Evolutionary conservation across 2,329 filamentous ascomycete species (phyloP).

Genomic region (Aspergillus sp.): DNA sequence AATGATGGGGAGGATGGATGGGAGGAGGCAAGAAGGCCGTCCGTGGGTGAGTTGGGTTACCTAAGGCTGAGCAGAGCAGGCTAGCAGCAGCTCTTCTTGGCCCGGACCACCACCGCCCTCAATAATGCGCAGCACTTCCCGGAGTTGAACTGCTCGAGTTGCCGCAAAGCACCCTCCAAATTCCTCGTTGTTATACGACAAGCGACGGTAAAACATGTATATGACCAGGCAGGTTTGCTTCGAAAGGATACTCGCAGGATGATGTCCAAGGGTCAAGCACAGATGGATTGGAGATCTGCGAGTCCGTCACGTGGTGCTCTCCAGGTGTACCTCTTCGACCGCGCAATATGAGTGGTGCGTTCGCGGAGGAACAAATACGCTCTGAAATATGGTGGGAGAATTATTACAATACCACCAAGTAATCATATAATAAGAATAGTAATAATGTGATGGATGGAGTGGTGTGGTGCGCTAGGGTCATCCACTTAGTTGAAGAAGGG

Average conservation of each 20-base stretch:
- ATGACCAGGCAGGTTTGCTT: slow-evolving; percentile 11
- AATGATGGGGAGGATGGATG: slow-evolving; percentile 7
- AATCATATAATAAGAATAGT: background rate
- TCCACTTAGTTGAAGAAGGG: no score
- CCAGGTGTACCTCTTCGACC: slow-evolving; percentile 2
- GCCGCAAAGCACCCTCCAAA: slow-evolving; percentile 11
- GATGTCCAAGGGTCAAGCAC: slow-evolving; percentile 5
- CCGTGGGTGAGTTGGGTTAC: slow-evolving; percentile 15
- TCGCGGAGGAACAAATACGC: background rate
- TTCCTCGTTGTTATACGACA: slow-evolving; percentile 6
- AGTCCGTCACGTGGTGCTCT: slow-evolving; percentile 16
- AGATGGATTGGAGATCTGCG: slow-evolving; percentile 8
- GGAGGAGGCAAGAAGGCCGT: slow-evolving; percentile 13
- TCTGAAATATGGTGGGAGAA: background rate
- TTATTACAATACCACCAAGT: background rate
- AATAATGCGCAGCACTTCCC: slow-evolving; percentile 21
- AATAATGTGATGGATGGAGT: background rate
- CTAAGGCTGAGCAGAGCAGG: slow-evolving; percentile 13
- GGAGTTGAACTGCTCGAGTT: slow-evolving; percentile 9
- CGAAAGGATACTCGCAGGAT: slow-evolving; percentile 12
- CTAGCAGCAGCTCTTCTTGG: slow-evolving; percentile 18
- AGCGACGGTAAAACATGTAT: slow-evolving; percentile 11
- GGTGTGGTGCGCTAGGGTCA: no score
- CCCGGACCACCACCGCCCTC: slow-evolving; percentile 26
- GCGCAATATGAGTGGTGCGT: slow-evolving; percentile 1